Evolutionary conservation across 305 asterid species (phyloP).

Genomic region (Solanum aculeatissimum): DNA sequence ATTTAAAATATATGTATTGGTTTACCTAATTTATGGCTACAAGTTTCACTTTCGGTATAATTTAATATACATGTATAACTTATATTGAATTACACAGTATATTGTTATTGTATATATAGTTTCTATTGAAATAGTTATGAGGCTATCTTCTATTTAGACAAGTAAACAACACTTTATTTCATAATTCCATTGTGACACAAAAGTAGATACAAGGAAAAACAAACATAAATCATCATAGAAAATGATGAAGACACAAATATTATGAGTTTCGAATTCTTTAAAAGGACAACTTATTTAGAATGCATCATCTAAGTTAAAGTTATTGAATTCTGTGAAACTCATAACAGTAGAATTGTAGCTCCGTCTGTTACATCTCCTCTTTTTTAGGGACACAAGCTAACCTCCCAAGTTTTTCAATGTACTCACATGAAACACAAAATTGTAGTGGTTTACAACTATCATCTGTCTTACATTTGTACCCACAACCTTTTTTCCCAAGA

Average conservation of each 20-base stretch:
- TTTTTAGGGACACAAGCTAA: neutral
- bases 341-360: neutral
- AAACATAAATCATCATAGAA: neutral
- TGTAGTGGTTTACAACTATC: neutral
- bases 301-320: too few species aligned
- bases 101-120: too few species aligned
- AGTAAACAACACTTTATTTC: too few species aligned
- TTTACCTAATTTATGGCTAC: too few species aligned
- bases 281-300: neutral
- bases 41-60: too few species aligned
- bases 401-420: neutral
- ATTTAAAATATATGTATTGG: too few species aligned
- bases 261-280: neutral
- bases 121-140: too few species aligned
- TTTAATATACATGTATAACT: too few species aligned
- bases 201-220: neutral
- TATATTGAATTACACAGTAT: too few species aligned
- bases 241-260: neutral
- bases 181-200: neutral
- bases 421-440: neutral
- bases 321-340: neutral
- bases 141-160: too few species aligned
- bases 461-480: neutral
- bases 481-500: neutral
- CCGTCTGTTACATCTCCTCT: neutral